Evolutionary conservation across 352 stramenopile species (phyloP), one percentile per base, ranked within the genome.

Genomic region (Pythium volutum): DNA sequence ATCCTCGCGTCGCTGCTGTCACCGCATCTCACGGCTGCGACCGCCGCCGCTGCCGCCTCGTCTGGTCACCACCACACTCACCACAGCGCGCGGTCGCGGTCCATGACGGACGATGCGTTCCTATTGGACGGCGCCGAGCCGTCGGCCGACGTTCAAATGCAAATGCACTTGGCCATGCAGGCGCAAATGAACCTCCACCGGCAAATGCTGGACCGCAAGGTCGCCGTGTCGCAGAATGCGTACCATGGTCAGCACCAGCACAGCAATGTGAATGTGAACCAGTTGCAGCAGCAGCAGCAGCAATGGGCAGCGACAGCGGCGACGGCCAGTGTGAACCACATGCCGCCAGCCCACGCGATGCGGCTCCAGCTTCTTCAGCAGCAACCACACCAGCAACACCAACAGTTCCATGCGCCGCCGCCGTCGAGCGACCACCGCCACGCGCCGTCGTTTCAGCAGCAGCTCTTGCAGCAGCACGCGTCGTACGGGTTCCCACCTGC

Each of bases 111-210:
- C 41, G 76, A 87, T 20, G 59, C 71, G 52, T 89, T 89, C 67
- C 62, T 81, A 62, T 66, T 92, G 27, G 68, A 89, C 83, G 91
- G 56, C 82, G 81, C 12, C 14, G 46, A 33, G 27, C 25, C 23
- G 25, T 77, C 67, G 14, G 36, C 61, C 4, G 79, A 93, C 53
- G 58, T 93, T 29, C 85, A 91, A 41, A 61, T 92, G 64, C 83
- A 93, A 61, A 93, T 93, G 80, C 86, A 95, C 58, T 61, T 92
- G 65, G 82, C 83, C 20, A 93, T 95, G 84, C 84, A 93, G 63
- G 81, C 84, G 52, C 86, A 95, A 54, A 95, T 95, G 86, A 91
- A 90, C 46, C 62, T 95, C 38, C 85, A 95, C 58, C 85, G 84
- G 3, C 83, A 95, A 56, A 95, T 95, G 85, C 77, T 95, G 22